phyloP scores from a whole-genome alignment of 441 rosid genomes.

The Metrosideros polymorpha region DNA sequence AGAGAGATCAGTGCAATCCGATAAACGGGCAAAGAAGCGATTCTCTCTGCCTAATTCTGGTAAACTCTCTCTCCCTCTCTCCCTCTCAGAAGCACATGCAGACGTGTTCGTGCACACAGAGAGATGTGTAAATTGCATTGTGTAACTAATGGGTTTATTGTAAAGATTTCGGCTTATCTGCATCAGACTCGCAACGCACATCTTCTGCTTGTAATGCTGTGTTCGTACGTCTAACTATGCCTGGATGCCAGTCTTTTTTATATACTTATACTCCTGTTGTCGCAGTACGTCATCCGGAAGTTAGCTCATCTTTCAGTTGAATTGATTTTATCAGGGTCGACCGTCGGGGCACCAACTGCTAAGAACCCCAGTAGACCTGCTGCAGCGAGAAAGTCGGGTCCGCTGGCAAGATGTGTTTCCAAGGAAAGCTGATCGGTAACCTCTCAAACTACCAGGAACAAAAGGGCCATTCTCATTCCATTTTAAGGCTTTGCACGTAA shows the following conservation, averaged over 20 bases:
- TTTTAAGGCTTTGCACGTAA: not conserved
- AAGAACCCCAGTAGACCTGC: not conserved
- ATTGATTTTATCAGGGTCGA: not conserved
- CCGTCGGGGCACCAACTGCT: not conserved
- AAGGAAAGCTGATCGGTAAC: not conserved
- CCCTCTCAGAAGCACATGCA: not conserved
- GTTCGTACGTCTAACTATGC: not conserved
- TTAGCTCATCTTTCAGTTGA: not conserved
- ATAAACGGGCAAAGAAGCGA: constrained; percentile 54
- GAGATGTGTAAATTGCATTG: not conserved
- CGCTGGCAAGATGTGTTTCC: not conserved
- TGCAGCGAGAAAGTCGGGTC: not conserved
- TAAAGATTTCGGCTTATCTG: not conserved
- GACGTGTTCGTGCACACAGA: not conserved
- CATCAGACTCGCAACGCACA: not conserved
- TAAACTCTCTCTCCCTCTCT: constrained; percentile 18
- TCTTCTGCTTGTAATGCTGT: not conserved
- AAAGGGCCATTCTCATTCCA: not conserved
- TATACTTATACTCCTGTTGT: not conserved
- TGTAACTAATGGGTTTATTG: not conserved
- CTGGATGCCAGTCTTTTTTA: not conserved
- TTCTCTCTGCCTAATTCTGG: constrained; percentile 78
- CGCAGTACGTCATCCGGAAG: not conserved
- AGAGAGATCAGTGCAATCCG: constrained; percentile 54
- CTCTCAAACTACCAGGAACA: not conserved